Evolutionary conservation across 108 stramenopile genomes (phyloP), one percentile per base, ranked within the genome.

Genomic region (Mediolabrus comicus): DNA sequence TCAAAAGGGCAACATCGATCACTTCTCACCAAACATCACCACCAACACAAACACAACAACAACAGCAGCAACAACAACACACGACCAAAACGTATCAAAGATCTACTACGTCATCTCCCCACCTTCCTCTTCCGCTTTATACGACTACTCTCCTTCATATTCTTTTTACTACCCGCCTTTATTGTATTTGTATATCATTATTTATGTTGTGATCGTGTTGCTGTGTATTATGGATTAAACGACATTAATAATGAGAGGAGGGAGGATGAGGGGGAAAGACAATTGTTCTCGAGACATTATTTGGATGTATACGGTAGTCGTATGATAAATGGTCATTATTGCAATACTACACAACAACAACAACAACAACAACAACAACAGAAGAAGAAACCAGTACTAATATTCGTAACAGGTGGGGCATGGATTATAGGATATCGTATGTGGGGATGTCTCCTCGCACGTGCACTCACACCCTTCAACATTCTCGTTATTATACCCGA

Each of bases 381-480:
- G 17, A 27, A 56, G 6, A 60, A 49, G 38, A 65, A 65, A 13
- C 85, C 88, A 10, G 86, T 88, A 28, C 31, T 91, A 3, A 58
- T 91, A 12, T 91, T 91, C 51, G 56, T 81, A 41, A 74, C 84
- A 3, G 90, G 90, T 19, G 90, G 90, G 7, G 90, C 84, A 7
- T 91, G 86, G 84, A 80, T 83, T 31, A 92, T 92, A 43, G 92
- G 92, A n/a, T 87, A 89, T 74, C 86, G 87, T 70, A 84, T 86
- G 85, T 92, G 92, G 92, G 86, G 81, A 3, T 74, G 86, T n/a
- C 64, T 87, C 2, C 22, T 88, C 29, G 88, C 80, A 8, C 62
- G 83, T 13, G 86, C 79, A 6, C 52, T 90, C 26, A 60, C 67
- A 2, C 64, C 79, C 14, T 62, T 72, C 17, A 86, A 84, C 3